These are phyloP conservation scores for Aeschynomene evenia DNA, from an alignment of 306 rosid genomes.

Conservation along the genomic window DNA sequence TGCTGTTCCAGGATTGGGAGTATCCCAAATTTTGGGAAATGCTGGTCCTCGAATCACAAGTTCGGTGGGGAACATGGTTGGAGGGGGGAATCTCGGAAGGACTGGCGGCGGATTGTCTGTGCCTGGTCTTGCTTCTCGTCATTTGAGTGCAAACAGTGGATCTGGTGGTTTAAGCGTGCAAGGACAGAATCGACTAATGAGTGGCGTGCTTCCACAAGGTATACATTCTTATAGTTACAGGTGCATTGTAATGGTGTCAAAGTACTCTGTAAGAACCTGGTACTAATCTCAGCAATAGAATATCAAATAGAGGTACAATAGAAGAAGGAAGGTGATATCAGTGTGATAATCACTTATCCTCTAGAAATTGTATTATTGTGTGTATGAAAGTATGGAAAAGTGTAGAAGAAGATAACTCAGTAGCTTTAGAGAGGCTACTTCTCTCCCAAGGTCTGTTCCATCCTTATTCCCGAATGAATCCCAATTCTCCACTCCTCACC, in stretches of 20 bases:
- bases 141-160: slow-evolving; percentile 74
- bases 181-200: slow-evolving; percentile 88
- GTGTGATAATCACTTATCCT: too few relatives aligned
- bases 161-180: slow-evolving; percentile 79
- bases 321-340: too few relatives aligned
- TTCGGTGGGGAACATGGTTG: slow-evolving; percentile 96
- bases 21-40: slow-evolving; percentile 87
- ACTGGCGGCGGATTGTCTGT: slow-evolving; percentile 87
- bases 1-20: slow-evolving; percentile 97
- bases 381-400: too few relatives aligned
- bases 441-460: too few relatives aligned
- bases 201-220: slow-evolving; percentile 97
- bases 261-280: too few relatives aligned
- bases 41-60: slow-evolving; percentile 85
- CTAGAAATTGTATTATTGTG: too few relatives aligned
- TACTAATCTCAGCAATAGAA: too few relatives aligned
- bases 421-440: too few relatives aligned
- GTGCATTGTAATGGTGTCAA: background rate
- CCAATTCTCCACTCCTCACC: too few relatives aligned
- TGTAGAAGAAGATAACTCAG: too few relatives aligned
- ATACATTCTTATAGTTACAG: slow-evolving; percentile 2
- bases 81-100: slow-evolving; percentile 83
- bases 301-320: too few relatives aligned
- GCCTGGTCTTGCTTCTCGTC: slow-evolving; percentile 88
- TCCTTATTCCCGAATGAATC: too few relatives aligned